Conservation (phyloP, 2,329 filamentous ascomycete genomes). For the Clonostachys rhizophaga region DNA sequence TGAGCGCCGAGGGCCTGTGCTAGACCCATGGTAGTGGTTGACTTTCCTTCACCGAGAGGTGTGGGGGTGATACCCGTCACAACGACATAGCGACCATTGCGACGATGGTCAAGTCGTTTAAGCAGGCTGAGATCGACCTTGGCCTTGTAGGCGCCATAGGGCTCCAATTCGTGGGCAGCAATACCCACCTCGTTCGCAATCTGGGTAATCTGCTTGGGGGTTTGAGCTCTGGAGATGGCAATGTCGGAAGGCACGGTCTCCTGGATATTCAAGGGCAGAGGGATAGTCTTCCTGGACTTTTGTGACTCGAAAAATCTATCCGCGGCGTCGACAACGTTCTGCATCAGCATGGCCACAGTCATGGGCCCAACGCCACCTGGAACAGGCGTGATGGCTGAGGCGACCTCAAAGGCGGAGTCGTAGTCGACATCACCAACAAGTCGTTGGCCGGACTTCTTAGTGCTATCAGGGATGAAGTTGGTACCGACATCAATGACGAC, state of each 20-base stretch:
- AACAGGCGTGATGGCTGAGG: conserved; percentile 91
- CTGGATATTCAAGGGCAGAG: conserved; percentile 76
- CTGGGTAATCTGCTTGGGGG: conserved; percentile 84
- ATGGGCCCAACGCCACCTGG: conserved; percentile 96
- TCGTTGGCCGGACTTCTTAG: conserved; percentile 87
- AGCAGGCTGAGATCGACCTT: conserved; percentile 85
- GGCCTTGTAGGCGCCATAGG: conserved; percentile 92
- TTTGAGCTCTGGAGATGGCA: conserved; percentile 81
- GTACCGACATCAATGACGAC: conserved; percentile 97
- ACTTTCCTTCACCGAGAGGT: conserved; percentile 95
- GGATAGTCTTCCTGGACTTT: conserved; percentile 72
- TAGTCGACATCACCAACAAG: conserved; percentile 95
- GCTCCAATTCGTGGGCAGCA: conserved; percentile 82
- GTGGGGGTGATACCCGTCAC: conserved; percentile 96
- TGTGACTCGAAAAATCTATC: conserved; percentile 77
- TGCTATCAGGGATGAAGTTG: conserved; percentile 86
- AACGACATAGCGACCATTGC: conserved; percentile 85
- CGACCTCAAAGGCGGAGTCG: conserved; percentile 76
- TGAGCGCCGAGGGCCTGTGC: conserved; percentile 91
- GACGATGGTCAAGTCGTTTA: conserved; percentile 79
- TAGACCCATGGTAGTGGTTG: conserved; percentile 93
- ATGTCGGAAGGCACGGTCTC: conserved; percentile 93
- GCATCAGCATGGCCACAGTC: conserved; percentile 97
- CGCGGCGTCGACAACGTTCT: conserved; percentile 89
- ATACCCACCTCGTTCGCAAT: conserved; percentile 87